Evolutionary conservation across 352 stramenopile genomes (phyloP), one percentile per base, ranked within the genome.

Genomic region (Globisporangium sylvaticum): DNA sequence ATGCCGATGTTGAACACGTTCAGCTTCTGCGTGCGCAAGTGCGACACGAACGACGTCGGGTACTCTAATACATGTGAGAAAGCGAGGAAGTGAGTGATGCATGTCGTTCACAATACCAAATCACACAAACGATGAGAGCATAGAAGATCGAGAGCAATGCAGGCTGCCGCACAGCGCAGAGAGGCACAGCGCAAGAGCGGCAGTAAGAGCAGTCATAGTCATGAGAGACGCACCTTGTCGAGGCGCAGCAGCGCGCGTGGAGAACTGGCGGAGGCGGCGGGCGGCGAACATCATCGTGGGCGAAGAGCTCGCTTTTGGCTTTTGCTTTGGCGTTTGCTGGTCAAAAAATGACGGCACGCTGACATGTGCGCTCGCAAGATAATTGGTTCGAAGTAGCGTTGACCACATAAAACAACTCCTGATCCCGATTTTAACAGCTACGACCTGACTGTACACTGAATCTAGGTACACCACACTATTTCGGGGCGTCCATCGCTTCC

Each of bases 1-100:
- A 95, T 70, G 46, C 87, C 85, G 57, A 95, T 90, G 76, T 93
- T 93, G 69, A 94, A 95, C 69, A 91, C 79, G 58, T 92, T 95
- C 56, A 93, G 75, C 68, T 92, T 92, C 70, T 95, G 82, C 24
- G 75, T 91, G 68, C 76, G 76, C 60, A 93, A 62, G 66, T 95
- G 83, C 50, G 81, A 88, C 58, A 93, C 64, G 71, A 95, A 95
- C 54, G 84, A 93, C 66, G 75, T 91, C 34, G 87, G 87, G 75
- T 95, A 95, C 64, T 87, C 84, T 90, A 50, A 24, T 48, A 56
- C 42, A 37, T 4, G 12, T 12, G 9, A 31, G 12, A 66, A 20
- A 7, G n/a, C 29, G 32, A 62, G 37, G 63, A 39, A 44, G 48
- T 29, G 25, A 64, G 4, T n/a, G 10, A 60, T 20, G 15, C 62